Evolutionary conservation across 192 early-diverging fungal genomes (phyloP), one percentile per base, ranked within the genome.

Genomic region (Entomortierella lignicola): DNA sequence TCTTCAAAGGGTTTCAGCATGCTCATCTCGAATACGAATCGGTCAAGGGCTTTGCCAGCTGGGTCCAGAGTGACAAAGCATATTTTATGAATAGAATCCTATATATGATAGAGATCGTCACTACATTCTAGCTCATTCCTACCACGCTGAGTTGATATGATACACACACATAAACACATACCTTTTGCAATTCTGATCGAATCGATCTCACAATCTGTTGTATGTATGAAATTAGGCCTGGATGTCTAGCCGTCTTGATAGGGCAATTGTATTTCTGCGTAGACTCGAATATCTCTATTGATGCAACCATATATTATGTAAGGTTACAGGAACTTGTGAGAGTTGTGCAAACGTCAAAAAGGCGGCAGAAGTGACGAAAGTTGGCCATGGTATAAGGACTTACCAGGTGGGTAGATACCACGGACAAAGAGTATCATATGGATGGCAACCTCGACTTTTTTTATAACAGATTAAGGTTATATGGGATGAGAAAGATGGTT

Each of bases 341-440:
- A n/a, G n/a, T n/a, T n/a, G n/a, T n/a, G n/a, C n/a, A n/a, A n/a
- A n/a, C n/a, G 21, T 23, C 47, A 12, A 44, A 47, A 34, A 54
- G 11, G 47, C 29, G 18, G 47, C 0, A 2, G 5, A 44, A 44
- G 26, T 17, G 21, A 54, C 10, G 34, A 11, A 41, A 37, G 12
- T n/a, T 23, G 0, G 11, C n/a, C n/a, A n/a, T n/a, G 41, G 31
- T 55, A 8, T 17, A 30, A 25, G 48, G 12, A 37, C 50, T 42
- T 77, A 69, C 74, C 74, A 64, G 74, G 74, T 44, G 74, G 74
- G 30, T 77, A 77, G 17, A 77, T 69, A 13, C 74, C 74, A 7
- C 74, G 66, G 30, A 77, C 66, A 59, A 64, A 77, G 18, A 77
- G 55, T 3, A 77, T 77, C 55, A 69, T 37, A 43, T 77, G 74